These are phyloP conservation scores for Zelopaecilomyces penicillatus DNA, from an alignment of 2,329 filamentous ascomycete genomes.

Conservation along the genomic window DNA sequence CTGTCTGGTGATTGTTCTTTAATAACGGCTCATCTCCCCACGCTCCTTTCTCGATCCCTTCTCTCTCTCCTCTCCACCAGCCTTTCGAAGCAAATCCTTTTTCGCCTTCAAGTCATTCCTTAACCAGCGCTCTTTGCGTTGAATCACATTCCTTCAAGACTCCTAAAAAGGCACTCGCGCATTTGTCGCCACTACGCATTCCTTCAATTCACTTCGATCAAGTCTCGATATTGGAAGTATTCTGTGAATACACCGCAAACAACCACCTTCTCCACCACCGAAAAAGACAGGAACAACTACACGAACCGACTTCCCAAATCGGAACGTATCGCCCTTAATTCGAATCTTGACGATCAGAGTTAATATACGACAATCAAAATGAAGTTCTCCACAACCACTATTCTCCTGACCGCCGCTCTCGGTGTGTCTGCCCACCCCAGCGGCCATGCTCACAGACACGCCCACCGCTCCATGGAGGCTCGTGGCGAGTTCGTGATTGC, in stretches of 20 bases:
- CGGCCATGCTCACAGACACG: conserved; percentile 27
- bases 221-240: conserved; percentile 5
- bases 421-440: conserved; percentile 35
- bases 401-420: conserved; percentile 32
- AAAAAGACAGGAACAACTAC: not conserved
- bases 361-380: conserved; percentile 20
- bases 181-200: conserved; percentile 8
- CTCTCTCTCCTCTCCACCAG: conserved; percentile 6
- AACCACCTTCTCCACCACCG: not conserved
- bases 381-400: conserved; percentile 31
- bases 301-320: no score
- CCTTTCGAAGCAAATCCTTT: conserved; percentile 9
- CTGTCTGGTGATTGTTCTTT: not conserved
- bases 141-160: conserved; percentile 9
- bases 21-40: conserved; percentile 15
- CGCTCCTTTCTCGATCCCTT: conserved; percentile 1
- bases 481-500: conserved; percentile 26
- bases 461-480: conserved; percentile 23
- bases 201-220: conserved; percentile 1
- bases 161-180: conserved; percentile 2
- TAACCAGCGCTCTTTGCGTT: conserved; percentile 8
- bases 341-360: not conserved
- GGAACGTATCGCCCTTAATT: no score
- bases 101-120: conserved; percentile 16
- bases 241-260: conserved; percentile 10